A percentile compares a stretch with the other conserved stretches of the same genome.
These are phyloP conservation scores for Neotropicomus parvogracilis DNA, from an alignment of 1,284 basidiomycete species.

Conservation along the genomic window DNA sequence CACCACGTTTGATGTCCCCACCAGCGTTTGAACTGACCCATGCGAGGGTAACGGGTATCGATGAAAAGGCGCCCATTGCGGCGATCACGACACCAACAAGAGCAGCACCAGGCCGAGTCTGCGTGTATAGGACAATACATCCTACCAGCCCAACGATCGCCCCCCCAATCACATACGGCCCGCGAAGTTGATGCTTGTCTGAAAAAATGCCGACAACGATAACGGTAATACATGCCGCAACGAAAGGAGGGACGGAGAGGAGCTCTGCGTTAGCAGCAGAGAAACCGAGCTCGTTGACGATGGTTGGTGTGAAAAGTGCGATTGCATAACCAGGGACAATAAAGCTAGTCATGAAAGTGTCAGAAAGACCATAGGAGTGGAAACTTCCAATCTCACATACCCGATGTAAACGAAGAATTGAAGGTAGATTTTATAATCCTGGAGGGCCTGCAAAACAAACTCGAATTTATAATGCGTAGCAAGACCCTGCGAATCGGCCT, in stretches of 20 bases:
- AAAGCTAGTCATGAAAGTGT: conserved; percentile 28
- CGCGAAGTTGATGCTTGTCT: conserved; percentile 40
- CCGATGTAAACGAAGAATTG: conserved; percentile 42
- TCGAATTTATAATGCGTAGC: conserved; percentile 33
- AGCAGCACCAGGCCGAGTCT: conserved; percentile 32
- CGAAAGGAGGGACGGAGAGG: conserved; percentile 49
- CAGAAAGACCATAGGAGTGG: neutral
- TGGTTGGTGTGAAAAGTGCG: conserved; percentile 54
- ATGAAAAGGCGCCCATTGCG: conserved; percentile 50
- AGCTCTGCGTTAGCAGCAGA: conserved; percentile 53
- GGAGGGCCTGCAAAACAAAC: conserved; percentile 40
- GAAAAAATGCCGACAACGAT: conserved; percentile 39
- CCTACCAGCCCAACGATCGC: conserved; percentile 39
- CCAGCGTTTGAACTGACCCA: conserved; percentile 56
- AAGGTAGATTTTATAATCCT: conserved; percentile 44
- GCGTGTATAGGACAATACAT: conserved; percentile 42
- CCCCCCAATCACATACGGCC: conserved; percentile 40
- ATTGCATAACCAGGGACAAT: conserved; percentile 53
- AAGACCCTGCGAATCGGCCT: conserved; percentile 34
- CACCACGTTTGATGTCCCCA: conserved; percentile 50
- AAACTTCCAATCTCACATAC: conserved; percentile 21
- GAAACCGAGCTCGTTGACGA: conserved; percentile 53
- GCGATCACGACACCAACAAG: conserved; percentile 51
- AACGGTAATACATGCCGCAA: conserved; percentile 37
- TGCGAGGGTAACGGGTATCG: conserved; percentile 49